A percentile compares a stretch with the other conserved stretches of the same genome.
Conservation (phyloP, 2,329 filamentous ascomycete species). For the Ophiocordyceps camponoti-rufipedis region DNA sequence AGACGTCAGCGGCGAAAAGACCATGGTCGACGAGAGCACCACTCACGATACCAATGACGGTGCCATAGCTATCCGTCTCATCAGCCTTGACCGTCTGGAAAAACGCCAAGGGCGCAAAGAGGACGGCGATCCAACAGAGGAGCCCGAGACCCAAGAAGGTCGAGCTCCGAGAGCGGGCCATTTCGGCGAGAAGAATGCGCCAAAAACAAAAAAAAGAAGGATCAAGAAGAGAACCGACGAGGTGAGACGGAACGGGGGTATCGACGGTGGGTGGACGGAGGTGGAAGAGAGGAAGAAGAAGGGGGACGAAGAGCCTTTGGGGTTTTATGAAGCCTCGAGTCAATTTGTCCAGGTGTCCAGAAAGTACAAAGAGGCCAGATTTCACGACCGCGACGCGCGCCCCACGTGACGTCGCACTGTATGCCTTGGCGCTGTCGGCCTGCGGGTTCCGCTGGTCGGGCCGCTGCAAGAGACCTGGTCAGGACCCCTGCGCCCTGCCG, state of each 20-base stretch:
- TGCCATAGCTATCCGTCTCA: constrained; percentile 63
- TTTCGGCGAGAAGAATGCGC: constrained; percentile 11
- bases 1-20: not conserved
- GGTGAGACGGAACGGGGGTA: constrained; percentile 5
- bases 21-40: not conserved
- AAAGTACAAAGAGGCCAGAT: constrained; percentile 30
- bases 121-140: constrained; percentile 77
- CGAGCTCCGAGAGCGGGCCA: constrained; percentile 45
- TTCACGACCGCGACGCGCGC: constrained; percentile 15
- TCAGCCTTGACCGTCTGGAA: constrained; percentile 59
- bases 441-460: too few relatives aligned
- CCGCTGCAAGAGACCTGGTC: not conserved
- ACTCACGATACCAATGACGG: constrained; percentile 78
- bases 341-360: constrained; percentile 24
- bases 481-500: too few relatives aligned
- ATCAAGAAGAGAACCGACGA: constrained; percentile 6
- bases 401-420: constrained; percentile 12
- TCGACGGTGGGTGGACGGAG: constrained; percentile 6
- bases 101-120: constrained; percentile 76
- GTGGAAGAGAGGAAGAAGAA: constrained; percentile 9
- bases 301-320: constrained; percentile 9
- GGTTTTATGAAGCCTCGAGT: constrained; percentile 17
- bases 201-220: not conserved
- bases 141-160: constrained; percentile 71
- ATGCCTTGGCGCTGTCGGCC: too few relatives aligned